These are phyloP conservation scores for Globisporangium paroecandrum DNA, from an alignment of 352 stramenopile species.

Conservation along the genomic window DNA sequence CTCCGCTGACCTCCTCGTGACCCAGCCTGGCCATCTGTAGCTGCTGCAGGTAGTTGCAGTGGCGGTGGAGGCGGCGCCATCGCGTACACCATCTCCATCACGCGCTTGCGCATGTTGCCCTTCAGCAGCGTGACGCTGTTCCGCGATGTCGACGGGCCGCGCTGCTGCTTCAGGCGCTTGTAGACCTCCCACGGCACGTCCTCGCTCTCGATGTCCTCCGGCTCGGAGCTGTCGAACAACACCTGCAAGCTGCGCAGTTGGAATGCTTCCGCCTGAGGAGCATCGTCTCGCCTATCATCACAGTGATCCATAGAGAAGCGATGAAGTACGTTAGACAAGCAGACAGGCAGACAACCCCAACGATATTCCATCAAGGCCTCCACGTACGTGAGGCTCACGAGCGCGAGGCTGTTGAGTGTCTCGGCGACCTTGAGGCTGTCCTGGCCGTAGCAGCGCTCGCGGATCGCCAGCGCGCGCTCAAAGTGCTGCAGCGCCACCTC, in stretches of 20 bases:
- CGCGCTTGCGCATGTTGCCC: slow-evolving; percentile 55
- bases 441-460: slow-evolving; percentile 41
- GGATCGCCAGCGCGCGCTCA: slow-evolving; percentile 43
- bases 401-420: slow-evolving; percentile 74
- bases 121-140: slow-evolving; percentile 68
- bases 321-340: neutral
- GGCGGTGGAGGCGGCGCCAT: neutral
- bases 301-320: neutral
- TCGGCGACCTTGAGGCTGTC: slow-evolving; percentile 71
- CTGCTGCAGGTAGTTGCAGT: neutral
- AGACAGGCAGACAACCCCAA: neutral
- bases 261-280: slow-evolving; percentile 33
- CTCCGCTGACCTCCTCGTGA: neutral
- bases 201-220: slow-evolving; percentile 71
- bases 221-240: slow-evolving; percentile 46
- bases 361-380: neutral
- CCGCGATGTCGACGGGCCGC: slow-evolving; percentile 46
- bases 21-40: neutral
- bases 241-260: slow-evolving; percentile 61
- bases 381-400: slow-evolving; percentile 48
- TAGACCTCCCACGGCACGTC: slow-evolving; percentile 79
- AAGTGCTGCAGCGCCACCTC: slow-evolving; percentile 63
- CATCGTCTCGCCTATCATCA: slow-evolving; percentile 31
- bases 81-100: slow-evolving; percentile 32
- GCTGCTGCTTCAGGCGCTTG: slow-evolving; percentile 69